Percentiles rank a stretch among this genome's conserved stretches.
phyloP scores from a whole-genome alignment of 495 filamentous ascomycete genomes.

The Chaetomidium leptoderma region DNA sequence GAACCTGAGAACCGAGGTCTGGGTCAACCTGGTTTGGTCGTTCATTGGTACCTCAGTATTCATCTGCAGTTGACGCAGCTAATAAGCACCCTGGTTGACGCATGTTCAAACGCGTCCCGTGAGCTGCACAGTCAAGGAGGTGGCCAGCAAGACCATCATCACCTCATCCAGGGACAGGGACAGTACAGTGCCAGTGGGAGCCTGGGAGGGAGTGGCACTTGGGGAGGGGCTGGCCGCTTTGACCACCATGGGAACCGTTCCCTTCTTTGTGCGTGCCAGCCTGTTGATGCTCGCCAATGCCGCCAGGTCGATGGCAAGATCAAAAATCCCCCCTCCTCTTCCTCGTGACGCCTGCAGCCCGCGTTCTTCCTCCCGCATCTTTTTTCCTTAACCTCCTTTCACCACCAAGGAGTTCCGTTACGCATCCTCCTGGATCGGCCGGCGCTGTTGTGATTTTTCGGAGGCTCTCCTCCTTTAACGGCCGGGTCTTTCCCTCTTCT shows the following conservation, averaged over 20 bases:
- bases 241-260: constrained; percentile 14
- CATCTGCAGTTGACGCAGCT: too few relatives aligned
- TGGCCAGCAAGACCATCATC: background rate
- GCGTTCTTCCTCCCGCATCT: constrained; percentile 17
- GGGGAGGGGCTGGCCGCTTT: constrained; percentile 13
- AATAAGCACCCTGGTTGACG: background rate
- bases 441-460: constrained; percentile 45
- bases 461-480: constrained; percentile 47
- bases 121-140: background rate
- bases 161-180: background rate
- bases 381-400: constrained; percentile 25
- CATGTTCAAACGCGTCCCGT: background rate
- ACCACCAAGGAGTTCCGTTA: constrained; percentile 34
- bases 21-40: too few relatives aligned
- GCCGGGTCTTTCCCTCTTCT: constrained; percentile 46
- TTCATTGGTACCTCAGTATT: too few relatives aligned
- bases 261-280: background rate
- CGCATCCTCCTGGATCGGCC: constrained; percentile 30
- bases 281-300: constrained; percentile 21
- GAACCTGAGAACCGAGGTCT: too few relatives aligned
- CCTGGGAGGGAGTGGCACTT: background rate
- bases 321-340: constrained; percentile 33
- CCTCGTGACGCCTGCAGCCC: constrained; percentile 24
- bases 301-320: constrained; percentile 32
- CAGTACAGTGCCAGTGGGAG: background rate